Evolutionary conservation across 2,329 filamentous ascomycete species (phyloP).

Genomic region (Claviceps digitariae): DNA sequence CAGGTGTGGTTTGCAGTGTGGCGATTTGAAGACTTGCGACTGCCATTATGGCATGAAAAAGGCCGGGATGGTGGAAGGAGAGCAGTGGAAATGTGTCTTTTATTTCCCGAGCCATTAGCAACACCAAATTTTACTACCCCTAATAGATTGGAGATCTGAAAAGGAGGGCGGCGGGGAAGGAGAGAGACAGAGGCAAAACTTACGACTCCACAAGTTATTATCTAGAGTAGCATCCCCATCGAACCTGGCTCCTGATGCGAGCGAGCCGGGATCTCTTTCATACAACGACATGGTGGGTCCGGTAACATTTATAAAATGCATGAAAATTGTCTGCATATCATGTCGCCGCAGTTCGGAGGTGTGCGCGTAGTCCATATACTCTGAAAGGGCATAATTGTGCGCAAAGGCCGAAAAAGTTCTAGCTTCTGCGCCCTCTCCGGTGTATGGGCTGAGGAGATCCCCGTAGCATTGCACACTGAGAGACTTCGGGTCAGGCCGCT

Average conservation of each 20-base stretch:
- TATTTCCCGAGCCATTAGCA: background rate
- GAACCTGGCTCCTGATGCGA: constrained; percentile 44
- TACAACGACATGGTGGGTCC: constrained; percentile 78
- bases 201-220: constrained; percentile 52
- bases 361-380: constrained; percentile 50
- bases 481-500: constrained; percentile 24
- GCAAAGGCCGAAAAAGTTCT: constrained; percentile 36
- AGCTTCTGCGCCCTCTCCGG: constrained; percentile 26
- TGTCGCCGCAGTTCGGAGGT: constrained; percentile 67
- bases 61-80: constrained; percentile 69
- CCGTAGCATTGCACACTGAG: constrained; percentile 16
- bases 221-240: constrained; percentile 47
- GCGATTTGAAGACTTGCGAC: constrained; percentile 79
- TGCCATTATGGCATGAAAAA: constrained; percentile 84
- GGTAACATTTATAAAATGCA: constrained; percentile 83
- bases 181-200: constrained; percentile 13
- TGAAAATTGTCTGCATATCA: constrained; percentile 70
- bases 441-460: constrained; percentile 18
- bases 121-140: background rate
- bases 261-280: constrained; percentile 67
- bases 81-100: constrained; percentile 68
- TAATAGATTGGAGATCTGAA: background rate
- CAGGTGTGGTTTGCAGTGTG: constrained; percentile 58
- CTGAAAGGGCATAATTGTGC: constrained; percentile 40
- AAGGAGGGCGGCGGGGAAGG: too few relatives aligned